Base-by-base conservation (phyloP, 164 flowering plant genomes). In the Umbilicus rupestris region DNA sequence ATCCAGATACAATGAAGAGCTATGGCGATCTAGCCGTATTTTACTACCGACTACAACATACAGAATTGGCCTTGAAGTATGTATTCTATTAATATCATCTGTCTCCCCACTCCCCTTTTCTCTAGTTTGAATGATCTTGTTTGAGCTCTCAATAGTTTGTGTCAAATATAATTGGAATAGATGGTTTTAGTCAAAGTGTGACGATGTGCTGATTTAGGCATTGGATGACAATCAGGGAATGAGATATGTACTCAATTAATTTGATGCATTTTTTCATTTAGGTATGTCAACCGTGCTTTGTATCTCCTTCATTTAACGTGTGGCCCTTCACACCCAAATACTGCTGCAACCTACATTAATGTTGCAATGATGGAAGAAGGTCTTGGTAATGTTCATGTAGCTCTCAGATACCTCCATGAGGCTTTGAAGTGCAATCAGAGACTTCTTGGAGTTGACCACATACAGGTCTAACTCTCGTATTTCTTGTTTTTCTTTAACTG, bases 311-410 rank as follows among this genome's bases (percentile, higher is more conserved):
- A 92, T 75, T 73, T 92, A 37, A 92, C 95, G 9, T 92, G 96
- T 70, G 98, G 98, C 16, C 88, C 92, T 28, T 86, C 98, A 42
- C 98, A 92, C 72, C 98, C 98, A 74, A 89, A 92, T 42, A 92
- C 98, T 46, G 98, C 98, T 75, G 98, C 98, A 59, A 92, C 98
- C 6, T 92, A 89, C 47, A 92, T 92, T n/a, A 92, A 92, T 69
- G 95, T 89, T 33, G 96, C 98, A 70, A 89, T 92, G 98, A 92
- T 92, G 98, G 98, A 92, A 77, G 98, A 92, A 84, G 96, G 98
- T 69, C 73, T 92, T 72, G 96, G 98, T 7, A 89, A 92, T 72
- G 82, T 84, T 63, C 96, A 92, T 79, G 83, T 90, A 75, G 98
- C 98, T 58, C 88, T 92, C 55, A 80, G 98, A 68, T 92, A 89